Conservation (phyloP, 2,329 filamentous ascomycete species). For the Alternaria arborescens region DNA sequence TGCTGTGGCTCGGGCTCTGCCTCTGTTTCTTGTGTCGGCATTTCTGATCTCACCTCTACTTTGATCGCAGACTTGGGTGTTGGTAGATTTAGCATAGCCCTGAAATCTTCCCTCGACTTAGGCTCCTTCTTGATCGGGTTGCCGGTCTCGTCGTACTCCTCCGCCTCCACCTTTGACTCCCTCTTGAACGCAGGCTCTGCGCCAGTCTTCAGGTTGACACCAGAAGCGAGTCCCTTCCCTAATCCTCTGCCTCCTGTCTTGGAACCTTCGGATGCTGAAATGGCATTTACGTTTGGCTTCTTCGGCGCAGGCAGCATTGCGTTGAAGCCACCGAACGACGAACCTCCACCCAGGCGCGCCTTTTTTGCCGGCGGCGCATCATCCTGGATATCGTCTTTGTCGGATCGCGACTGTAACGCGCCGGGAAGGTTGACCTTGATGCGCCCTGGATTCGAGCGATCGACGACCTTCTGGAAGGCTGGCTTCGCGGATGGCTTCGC, state of each 20-base stretch:
- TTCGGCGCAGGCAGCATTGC: slow-evolving; percentile 88
- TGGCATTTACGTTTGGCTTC: slow-evolving; percentile 47
- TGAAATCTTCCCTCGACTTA: slow-evolving; percentile 43
- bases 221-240: slow-evolving; percentile 57
- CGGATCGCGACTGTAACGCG: slow-evolving; percentile 53
- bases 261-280: slow-evolving; percentile 36
- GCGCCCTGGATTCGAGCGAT: slow-evolving; percentile 81
- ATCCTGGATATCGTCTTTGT: slow-evolving; percentile 53
- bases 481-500: slow-evolving; percentile 62
- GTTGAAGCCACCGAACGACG: slow-evolving; percentile 82
- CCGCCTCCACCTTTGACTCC: slow-evolving; percentile 55
- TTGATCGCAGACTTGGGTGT: slow-evolving; percentile 35
- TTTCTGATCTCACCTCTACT: slow-evolving; percentile 38
- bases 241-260: slow-evolving; percentile 43
- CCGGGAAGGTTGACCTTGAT: slow-evolving; percentile 82
- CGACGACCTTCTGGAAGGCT: slow-evolving; percentile 80
- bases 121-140: slow-evolving; percentile 41
- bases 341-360: slow-evolving; percentile 67
- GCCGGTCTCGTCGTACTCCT: slow-evolving; percentile 49
- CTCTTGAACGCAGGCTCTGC: slow-evolving; percentile 83
- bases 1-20: slow-evolving; percentile 54
- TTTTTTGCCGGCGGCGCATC: slow-evolving; percentile 71
- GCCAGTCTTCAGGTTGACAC: slow-evolving; percentile 82
- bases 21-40: slow-evolving; percentile 47
- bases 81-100: slow-evolving; percentile 48